phyloP scores from a whole-genome alignment of 2,329 filamentous ascomycete genomes.

The Paecilomyces sp. region DNA sequence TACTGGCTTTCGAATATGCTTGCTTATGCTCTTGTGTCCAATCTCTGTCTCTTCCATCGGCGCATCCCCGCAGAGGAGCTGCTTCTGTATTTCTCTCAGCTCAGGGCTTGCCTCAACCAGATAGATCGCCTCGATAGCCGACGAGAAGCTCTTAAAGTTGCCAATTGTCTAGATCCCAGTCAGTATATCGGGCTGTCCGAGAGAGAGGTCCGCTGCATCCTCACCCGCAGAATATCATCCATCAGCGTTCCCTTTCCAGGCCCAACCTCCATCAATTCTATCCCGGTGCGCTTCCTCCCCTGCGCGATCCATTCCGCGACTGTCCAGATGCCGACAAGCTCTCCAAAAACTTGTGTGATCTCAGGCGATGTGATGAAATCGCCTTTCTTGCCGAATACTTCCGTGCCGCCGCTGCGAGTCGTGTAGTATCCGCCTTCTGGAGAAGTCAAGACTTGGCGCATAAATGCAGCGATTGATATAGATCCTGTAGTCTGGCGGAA shows the following conservation, averaged over 20 bases:
- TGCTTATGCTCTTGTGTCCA: constrained; percentile 68
- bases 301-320: constrained; percentile 96
- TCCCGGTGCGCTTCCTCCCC: constrained; percentile 62
- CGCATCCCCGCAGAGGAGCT: constrained; percentile 68
- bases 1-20: constrained; percentile 66
- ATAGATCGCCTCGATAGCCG: constrained; percentile 78
- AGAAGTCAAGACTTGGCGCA: constrained; percentile 96
- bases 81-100: constrained; percentile 69
- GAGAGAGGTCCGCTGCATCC: constrained; percentile 19
- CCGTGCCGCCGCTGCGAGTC: constrained; percentile 59
- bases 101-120: constrained; percentile 88
- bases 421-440: constrained; percentile 93
- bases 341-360: constrained; percentile 95
- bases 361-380: constrained; percentile 97
- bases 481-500: constrained; percentile 69
- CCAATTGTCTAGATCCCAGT: constrained; percentile 60
- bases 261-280: constrained; percentile 89
- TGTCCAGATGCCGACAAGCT: constrained; percentile 89
- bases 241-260: constrained; percentile 92
- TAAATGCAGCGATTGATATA: constrained; percentile 85
- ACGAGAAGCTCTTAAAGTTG: constrained; percentile 71
- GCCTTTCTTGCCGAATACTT: constrained; percentile 87
- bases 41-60: constrained; percentile 62
- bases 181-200: neutral
- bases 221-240: constrained; percentile 87